phyloP scores from a whole-genome alignment of 306 rosid genomes.

The Malus fusca region DNA sequence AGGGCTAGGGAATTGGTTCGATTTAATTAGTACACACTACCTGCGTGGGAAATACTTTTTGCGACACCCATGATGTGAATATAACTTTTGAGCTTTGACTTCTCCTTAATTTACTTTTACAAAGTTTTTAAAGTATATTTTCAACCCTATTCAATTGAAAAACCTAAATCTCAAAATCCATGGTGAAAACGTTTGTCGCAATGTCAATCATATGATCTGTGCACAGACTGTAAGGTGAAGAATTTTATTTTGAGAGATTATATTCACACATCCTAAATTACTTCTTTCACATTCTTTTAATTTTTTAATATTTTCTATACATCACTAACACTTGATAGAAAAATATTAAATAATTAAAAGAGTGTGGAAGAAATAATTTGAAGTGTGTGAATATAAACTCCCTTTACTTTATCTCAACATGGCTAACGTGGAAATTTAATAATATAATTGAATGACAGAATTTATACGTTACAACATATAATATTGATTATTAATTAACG shows the following conservation, averaged over 20 bases:
- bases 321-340: too few relatives aligned
- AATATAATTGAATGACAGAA: too few relatives aligned
- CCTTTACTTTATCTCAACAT: not conserved
- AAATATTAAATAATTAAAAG: too few relatives aligned
- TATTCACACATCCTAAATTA: too few relatives aligned
- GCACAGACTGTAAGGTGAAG: not conserved
- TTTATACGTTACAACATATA: too few relatives aligned
- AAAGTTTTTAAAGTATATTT: not conserved
- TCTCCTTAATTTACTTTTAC: not conserved
- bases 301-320: too few relatives aligned
- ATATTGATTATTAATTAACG: too few relatives aligned
- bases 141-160: not conserved
- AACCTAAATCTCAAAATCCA: not conserved
- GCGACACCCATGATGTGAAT: conserved; percentile 1
- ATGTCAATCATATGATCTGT: not conserved
- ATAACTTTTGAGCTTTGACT: conserved; percentile 10
- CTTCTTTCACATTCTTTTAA: too few relatives aligned
- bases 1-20: too few relatives aligned
- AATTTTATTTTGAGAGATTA: not conserved
- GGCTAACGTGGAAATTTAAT: not conserved
- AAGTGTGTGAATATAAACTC: too few relatives aligned
- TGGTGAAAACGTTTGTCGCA: not conserved
- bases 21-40: not conserved
- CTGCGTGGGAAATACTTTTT: conserved; percentile 4
- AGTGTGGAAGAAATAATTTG: too few relatives aligned